phyloP scores from a whole-genome alignment of 257 asterid species.

The Solanum dulcamara region DNA sequence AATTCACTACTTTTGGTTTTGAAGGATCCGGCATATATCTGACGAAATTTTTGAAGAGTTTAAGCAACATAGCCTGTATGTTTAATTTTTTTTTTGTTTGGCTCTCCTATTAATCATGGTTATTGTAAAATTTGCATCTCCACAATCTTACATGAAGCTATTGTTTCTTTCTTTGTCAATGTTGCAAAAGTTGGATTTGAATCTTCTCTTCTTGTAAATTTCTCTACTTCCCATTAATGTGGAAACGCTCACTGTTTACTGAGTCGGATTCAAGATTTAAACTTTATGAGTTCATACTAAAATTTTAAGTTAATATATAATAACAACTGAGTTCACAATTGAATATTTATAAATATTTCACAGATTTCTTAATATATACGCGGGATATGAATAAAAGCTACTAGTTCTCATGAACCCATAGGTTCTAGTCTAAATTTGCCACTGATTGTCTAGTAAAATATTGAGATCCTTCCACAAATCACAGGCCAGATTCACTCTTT shows the following conservation, averaged over 20 bases:
- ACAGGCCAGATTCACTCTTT: neutral
- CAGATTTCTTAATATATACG: neutral
- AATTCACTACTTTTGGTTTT: neutral
- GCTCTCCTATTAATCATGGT: neutral
- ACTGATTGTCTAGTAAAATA: neutral
- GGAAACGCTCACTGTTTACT: neutral
- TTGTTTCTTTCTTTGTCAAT: constrained; percentile 50
- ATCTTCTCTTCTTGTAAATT: constrained; percentile 55
- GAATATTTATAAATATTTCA: neutral
- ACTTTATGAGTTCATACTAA: neutral
- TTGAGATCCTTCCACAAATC: neutral
- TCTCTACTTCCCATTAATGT: neutral
- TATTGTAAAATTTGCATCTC: constrained; percentile 32
- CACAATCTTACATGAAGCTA: constrained; percentile 66
- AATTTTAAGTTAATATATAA: neutral
- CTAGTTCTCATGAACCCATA: neutral
- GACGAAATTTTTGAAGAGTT: neutral
- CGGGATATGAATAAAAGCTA: neutral
- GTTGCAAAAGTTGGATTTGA: constrained; percentile 65
- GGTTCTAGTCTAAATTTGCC: neutral
- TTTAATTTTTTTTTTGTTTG: neutral
- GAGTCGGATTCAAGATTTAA: neutral
- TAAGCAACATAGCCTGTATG: neutral
- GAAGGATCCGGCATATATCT: neutral
- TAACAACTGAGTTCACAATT: neutral